Conservation (phyloP, 345 rosid genomes). For the Boechera divaricarpa region DNA sequence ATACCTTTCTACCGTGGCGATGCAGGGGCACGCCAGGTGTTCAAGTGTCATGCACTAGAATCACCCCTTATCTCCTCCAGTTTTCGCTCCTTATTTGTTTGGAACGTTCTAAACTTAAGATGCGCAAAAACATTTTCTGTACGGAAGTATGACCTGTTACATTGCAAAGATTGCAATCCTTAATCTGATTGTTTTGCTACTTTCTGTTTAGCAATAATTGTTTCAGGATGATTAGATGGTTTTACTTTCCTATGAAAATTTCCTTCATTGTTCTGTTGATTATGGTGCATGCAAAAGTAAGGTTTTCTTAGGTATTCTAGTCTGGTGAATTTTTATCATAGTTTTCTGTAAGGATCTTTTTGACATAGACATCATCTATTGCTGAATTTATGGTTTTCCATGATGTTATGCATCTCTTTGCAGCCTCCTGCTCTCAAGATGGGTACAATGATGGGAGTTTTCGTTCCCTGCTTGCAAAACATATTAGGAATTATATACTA, state of each 20-base stretch:
- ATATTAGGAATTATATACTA: constrained; percentile 98
- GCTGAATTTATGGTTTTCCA: constrained; percentile 32
- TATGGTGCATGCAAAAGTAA: constrained; percentile 28
- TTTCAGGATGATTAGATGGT: constrained; percentile 11
- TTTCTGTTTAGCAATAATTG: constrained; percentile 26
- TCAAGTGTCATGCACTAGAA: constrained; percentile 32
- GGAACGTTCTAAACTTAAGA: constrained; percentile 9
- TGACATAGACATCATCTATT: constrained; percentile 5
- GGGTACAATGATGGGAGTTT: constrained; percentile 99
- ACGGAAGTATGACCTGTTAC: constrained; percentile 17
- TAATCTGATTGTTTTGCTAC: constrained; percentile 21
- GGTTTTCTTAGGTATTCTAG: constrained; percentile 24
- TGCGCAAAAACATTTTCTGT: constrained; percentile 9
- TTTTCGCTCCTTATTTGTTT: constrained; percentile 5
- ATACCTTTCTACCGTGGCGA: constrained; percentile 14
- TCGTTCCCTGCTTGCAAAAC: constrained; percentile 96
- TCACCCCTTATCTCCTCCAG: constrained; percentile 21
- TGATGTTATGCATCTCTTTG: constrained; percentile 47
- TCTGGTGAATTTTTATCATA: neutral
- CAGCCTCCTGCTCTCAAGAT: constrained; percentile 76
- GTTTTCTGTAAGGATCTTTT: constrained; percentile 17
- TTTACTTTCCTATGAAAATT: constrained; percentile 2
- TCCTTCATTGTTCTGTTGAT: constrained; percentile 30
- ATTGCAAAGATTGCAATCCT: constrained; percentile 26
- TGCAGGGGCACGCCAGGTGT: constrained; percentile 18